A percentile compares a stretch with the other conserved stretches of the same genome.
Conservation (phyloP, 164 flowering plant genomes). For the Berberis vulgaris region DNA sequence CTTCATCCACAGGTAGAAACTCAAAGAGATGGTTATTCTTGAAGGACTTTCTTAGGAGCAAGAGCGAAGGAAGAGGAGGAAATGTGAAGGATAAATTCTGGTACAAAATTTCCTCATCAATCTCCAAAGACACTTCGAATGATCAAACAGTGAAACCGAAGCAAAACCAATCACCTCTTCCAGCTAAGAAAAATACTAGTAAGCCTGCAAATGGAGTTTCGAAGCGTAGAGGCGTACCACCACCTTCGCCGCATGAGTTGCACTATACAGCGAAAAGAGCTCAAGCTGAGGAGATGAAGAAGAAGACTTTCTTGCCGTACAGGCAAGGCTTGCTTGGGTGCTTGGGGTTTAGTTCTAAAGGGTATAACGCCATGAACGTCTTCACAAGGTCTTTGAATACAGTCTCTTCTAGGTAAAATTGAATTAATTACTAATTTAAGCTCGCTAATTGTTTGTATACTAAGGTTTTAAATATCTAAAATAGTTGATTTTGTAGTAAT, state of each 20-base stretch:
- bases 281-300: conserved; percentile 59
- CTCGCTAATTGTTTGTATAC: background rate
- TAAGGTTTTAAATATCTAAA: too few relatives aligned
- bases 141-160: conserved; percentile 8
- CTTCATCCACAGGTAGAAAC: conserved; percentile 30
- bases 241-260: conserved; percentile 39
- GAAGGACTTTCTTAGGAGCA: conserved; percentile 43
- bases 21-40: conserved; percentile 33
- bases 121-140: conserved; percentile 12
- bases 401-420: conserved; percentile 26
- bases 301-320: conserved; percentile 52
- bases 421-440: background rate
- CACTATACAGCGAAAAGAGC: conserved; percentile 53
- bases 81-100: conserved; percentile 29
- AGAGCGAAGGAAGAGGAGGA: conserved; percentile 43
- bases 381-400: conserved; percentile 26
- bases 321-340: conserved; percentile 45
- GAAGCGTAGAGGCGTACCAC: conserved; percentile 23
- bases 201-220: conserved; percentile 24
- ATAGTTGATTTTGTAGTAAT: background rate
- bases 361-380: conserved; percentile 31
- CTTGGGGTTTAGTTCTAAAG: conserved; percentile 35
- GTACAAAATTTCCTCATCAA: conserved; percentile 20
- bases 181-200: conserved; percentile 3
- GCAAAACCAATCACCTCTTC: background rate